A percentile compares a stretch with the other conserved stretches of the same genome.
Evolutionary conservation across 2,329 filamentous ascomycete species (phyloP).

Genomic region (Neonectria coccinea): DNA sequence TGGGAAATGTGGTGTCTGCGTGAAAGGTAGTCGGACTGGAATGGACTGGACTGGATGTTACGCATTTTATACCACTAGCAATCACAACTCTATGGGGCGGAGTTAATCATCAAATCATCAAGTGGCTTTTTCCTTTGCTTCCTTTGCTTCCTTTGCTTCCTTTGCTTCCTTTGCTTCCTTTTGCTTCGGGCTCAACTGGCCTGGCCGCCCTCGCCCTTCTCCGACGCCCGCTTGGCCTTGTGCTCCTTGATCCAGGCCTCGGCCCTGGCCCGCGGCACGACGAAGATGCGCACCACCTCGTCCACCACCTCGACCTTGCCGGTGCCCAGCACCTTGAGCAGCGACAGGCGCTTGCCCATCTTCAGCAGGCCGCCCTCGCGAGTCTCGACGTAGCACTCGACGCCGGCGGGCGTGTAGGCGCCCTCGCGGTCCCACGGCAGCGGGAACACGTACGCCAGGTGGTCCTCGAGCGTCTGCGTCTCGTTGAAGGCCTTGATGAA

Average conservation of each 20-base stretch:
- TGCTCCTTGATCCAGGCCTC: constrained; percentile 85
- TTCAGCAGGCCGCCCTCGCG: constrained; percentile 83
- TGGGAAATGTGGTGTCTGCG: constrained; percentile 1
- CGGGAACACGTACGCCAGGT: constrained; percentile 87
- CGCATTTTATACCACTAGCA: constrained; percentile 22
- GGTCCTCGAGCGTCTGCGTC: constrained; percentile 78
- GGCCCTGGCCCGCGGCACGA: constrained; percentile 79
- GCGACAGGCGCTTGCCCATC: constrained; percentile 83
- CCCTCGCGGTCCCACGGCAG: constrained; percentile 82
- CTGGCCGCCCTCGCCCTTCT: constrained; percentile 49
- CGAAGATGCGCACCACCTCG: constrained; percentile 82
- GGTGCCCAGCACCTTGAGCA: constrained; percentile 79
- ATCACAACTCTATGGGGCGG: constrained; percentile 23
- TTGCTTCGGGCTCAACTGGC: constrained; percentile 3
- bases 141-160: constrained; percentile 16
- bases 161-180: constrained; percentile 17
- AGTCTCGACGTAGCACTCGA: constrained; percentile 94
- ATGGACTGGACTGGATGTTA: not conserved
- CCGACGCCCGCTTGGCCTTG: constrained; percentile 76
- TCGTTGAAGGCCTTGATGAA: constrained; percentile 91
- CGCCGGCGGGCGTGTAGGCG: constrained; percentile 73
- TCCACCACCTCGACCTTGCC: constrained; percentile 91
- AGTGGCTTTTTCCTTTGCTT: constrained; percentile 10
- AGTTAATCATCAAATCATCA: constrained; percentile 22
- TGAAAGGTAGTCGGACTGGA: constrained; percentile 9